Conservation (phyloP, 768 basidiomycete species). For the Hygrocybe punicea region DNA sequence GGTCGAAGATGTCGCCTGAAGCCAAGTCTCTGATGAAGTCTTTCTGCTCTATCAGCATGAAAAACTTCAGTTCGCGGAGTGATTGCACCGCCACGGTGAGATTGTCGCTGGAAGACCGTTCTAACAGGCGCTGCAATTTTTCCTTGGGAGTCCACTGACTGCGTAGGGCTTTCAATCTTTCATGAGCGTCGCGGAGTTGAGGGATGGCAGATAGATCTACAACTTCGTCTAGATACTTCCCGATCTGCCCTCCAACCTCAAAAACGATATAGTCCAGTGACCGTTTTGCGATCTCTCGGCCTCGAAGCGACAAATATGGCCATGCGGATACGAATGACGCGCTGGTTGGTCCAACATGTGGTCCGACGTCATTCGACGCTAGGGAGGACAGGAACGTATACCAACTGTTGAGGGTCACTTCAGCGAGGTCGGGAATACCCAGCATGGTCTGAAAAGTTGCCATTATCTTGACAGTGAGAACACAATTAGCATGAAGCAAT, state of each 20-base stretch:
- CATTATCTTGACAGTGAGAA: conserved; percentile 67
- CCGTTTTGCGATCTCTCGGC: conserved; percentile 51
- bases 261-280: conserved; percentile 70
- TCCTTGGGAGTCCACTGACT: conserved; percentile 49
- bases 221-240: conserved; percentile 65
- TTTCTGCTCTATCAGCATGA: conserved; percentile 51
- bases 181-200: conserved; percentile 49
- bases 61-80: conserved; percentile 67
- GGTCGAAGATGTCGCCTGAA: conserved; percentile 85
- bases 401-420: conserved; percentile 81
- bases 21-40: conserved; percentile 59
- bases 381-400: conserved; percentile 68
- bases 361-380: conserved; percentile 65
- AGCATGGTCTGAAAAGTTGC: conserved; percentile 91
- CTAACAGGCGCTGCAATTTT: conserved; percentile 62
- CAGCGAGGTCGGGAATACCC: conserved; percentile 66
- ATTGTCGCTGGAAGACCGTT: conserved; percentile 78
- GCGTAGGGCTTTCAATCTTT: conserved; percentile 45
- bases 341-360: conserved; percentile 82
- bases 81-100: conserved; percentile 70
- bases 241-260: conserved; percentile 54
- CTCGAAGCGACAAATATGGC: conserved; percentile 53
- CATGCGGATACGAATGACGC: conserved; percentile 81
- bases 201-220: conserved; percentile 74
- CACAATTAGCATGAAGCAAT: background rate